A percentile compares a stretch with the other conserved stretches of the same genome.
These are phyloP conservation scores for Ganoderma lingzhi DNA, from an alignment of 1,284 basidiomycete species.

Conservation along the genomic window DNA sequence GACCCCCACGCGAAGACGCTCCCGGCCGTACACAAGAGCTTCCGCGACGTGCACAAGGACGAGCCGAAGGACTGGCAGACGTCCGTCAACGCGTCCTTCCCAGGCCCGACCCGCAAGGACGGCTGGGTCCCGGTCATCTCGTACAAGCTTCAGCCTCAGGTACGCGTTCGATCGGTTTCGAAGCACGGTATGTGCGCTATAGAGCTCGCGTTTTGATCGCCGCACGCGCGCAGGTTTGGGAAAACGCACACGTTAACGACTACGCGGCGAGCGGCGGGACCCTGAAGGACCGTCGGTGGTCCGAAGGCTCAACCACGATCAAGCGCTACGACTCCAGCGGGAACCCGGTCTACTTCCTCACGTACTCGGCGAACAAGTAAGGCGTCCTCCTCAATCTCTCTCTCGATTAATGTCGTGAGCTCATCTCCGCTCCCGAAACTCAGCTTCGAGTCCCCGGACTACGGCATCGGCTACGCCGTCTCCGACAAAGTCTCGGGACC, in stretches of 20 bases:
- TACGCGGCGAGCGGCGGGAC: constrained; percentile 19
- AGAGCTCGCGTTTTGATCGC: too few species aligned
- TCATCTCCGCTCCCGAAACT: neutral
- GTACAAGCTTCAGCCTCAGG: constrained; percentile 22
- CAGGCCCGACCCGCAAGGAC: constrained; percentile 23
- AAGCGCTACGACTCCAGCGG: constrained; percentile 16
- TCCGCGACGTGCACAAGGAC: constrained; percentile 17
- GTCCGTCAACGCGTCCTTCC: constrained; percentile 16
- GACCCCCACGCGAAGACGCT: constrained; percentile 20
- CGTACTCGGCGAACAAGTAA: constrained; percentile 22
- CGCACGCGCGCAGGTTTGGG: constrained; percentile 7
- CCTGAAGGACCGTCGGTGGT: constrained; percentile 22
- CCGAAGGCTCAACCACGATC: constrained; percentile 21
- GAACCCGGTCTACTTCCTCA: constrained; percentile 19
- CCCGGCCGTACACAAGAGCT: constrained; percentile 18
- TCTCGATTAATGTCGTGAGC: neutral
- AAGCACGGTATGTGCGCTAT: neutral
- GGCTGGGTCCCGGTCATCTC: constrained; percentile 22
- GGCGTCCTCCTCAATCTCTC: neutral
- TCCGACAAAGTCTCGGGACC: constrained; percentile 17
- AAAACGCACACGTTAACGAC: constrained; percentile 22
- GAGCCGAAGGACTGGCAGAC: constrained; percentile 8
- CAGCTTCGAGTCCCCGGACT: constrained; percentile 22
- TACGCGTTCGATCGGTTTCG: neutral
- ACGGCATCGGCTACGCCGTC: constrained; percentile 24